Evolutionary conservation across 2,329 filamentous ascomycete genomes (phyloP), one percentile per base, ranked within the genome.

Genomic region (Aspergillus sp.): DNA sequence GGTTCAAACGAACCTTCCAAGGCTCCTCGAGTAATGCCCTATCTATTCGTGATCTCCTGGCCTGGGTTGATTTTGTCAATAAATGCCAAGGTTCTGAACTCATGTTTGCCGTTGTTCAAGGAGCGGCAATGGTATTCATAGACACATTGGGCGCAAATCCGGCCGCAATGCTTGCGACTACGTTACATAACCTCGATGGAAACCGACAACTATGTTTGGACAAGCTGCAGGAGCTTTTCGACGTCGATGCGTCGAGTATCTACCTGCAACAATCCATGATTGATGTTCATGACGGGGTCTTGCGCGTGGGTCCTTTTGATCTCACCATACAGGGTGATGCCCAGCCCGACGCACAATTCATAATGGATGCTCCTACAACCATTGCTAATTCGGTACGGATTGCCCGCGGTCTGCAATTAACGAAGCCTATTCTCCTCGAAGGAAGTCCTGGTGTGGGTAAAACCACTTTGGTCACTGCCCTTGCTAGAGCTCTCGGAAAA

Each of bases 391-490:
- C 90, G 0, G 93, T 98, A 86, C 85, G 95, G 70, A 89, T 99
- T 33, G 84, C 96, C 55, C 87, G 95, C 61, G 96, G 93, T 14
- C 79, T 99, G 60, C 92, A 96, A 68, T 86, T 96, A 55, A 82
- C 86, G 52, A 97, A 97, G 70, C 93, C 95, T 3, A 93, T 99
- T 54, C 82, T 99, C 6, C 84, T 99, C 3, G 95, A 99, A 77
- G 95, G 96, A 37, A 97, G 90, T 66, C 95, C 95, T n/a, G 95
- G 95, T 71, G 95, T 99, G 21, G 95, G 95, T 56, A 99, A 99
- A 79, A 99, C 95, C 0, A 96, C 93, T 1, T 82, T 99, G 14
- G 87, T 99, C 21, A 88, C 89, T 46, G 93, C 95, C 0, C 80
- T 99, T 46, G 90, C 96, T 1, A 84, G 85, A 64, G 87, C 88